A percentile compares a stretch with the other conserved stretches of the same genome.
phyloP scores from a whole-genome alignment of 176 grass and related monocot species.

The Hsuehochloa calcarea region DNA sequence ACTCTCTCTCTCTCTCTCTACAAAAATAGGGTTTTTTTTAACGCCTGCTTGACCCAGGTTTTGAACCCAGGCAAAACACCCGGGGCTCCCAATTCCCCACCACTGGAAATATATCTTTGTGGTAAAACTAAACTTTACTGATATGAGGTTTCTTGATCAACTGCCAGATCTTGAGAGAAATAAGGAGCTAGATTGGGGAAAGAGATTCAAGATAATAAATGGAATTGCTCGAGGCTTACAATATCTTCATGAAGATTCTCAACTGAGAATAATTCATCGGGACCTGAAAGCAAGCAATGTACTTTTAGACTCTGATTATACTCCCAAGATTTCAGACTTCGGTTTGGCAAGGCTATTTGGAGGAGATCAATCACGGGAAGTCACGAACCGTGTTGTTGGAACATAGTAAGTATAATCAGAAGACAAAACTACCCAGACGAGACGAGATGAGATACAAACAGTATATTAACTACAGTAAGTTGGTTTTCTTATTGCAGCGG shows the following conservation, averaged over 20 bases:
- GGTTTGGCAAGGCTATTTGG: slow-evolving; percentile 58
- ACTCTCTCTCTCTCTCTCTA: too few relatives aligned
- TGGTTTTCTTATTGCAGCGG: slow-evolving; percentile 33
- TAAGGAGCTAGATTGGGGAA: slow-evolving; percentile 42
- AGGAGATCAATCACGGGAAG: slow-evolving; percentile 40
- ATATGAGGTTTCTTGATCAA: slow-evolving; percentile 3
- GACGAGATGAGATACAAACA: neutral
- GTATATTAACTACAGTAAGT: neutral
- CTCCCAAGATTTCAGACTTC: slow-evolving; percentile 73
- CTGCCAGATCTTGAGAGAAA: slow-evolving; percentile 39
- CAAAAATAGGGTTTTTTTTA: neutral
- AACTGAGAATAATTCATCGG: slow-evolving; percentile 46
- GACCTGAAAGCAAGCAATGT: slow-evolving; percentile 41
- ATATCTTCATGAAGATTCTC: slow-evolving; percentile 75
- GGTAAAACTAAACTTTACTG: neutral
- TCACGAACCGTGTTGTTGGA: slow-evolving; percentile 51
- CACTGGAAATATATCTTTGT: neutral
- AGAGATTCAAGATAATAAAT: slow-evolving; percentile 33
- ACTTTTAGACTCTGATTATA: slow-evolving; percentile 42
- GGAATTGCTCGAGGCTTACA: slow-evolving; percentile 55
- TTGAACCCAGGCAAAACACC: neutral
- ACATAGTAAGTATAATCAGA: slow-evolving; percentile 59
- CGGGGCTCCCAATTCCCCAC: too few relatives aligned
- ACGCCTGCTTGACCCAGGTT: neutral
- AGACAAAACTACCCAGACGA: neutral